Base-by-base conservation (phyloP, 306 rosid species). In the Inga oerstediana region DNA sequence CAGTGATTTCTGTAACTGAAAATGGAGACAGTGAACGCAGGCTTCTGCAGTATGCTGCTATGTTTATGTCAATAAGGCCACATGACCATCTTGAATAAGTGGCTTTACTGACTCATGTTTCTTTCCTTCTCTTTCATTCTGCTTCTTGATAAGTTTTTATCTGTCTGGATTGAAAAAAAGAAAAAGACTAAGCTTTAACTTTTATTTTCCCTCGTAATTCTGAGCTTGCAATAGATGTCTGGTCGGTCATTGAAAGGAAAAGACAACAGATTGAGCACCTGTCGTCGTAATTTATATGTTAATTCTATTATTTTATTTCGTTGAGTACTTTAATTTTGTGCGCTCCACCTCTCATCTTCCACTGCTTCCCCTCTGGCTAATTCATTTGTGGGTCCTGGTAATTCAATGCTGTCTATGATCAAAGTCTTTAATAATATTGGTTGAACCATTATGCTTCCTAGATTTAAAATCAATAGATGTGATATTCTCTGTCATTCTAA, bases 61-160 rank as follows among this genome's bases (percentile, higher is more conserved):
- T 96, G 95, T 96, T 96, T 87, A 87, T 96, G 99, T 96, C 99
- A 75, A 85, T 96, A 80, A 90, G 88, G 88, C 99, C 99, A 56
- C 99, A 96, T 77, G 99, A 96, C 67, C 99, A 96, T 85, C 95
- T 96, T 62, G 97, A 94, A 79, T 94, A 80, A 91, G 71, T 61
- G 20, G 48, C 16, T n/a, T 27, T 0, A 61, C 4, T 27, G 2
- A 16, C 19, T 61, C 15, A 62, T 27, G 7, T 62, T 11, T 27
- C 8, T 62, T 62, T 62, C 37, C 68, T 11, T 20, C 16, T 61
- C 10, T 61, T 61, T 59, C 46, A 76, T 32, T 87, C 67, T 13
- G 32, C n/a, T 58, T 8, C 65, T 58, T 24, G 9, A 58, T 22
- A 22, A 58, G 22, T n/a, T n/a, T 20, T n/a, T 58, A 58, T 58